Conservation (phyloP, 176 grass and related monocot genomes). For the Carex littledalei region DNA sequence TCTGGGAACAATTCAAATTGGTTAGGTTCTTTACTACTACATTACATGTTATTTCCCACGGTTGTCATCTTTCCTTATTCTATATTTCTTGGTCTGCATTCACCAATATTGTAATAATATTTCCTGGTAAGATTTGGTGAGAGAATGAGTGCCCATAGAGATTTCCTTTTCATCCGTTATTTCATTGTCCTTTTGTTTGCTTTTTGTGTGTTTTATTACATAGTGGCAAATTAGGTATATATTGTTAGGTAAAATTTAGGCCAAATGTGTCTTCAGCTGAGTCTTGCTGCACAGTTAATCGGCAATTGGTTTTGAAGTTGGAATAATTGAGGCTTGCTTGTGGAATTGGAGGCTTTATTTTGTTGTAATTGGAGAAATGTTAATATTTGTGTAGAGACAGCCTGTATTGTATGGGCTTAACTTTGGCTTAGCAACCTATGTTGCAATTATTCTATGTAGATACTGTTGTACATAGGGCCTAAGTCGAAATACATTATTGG, state of each 20-base stretch:
- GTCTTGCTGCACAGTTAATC: background rate
- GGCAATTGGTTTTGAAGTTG: background rate
- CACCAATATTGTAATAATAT: background rate
- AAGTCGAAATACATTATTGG: background rate
- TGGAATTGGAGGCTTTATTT: background rate
- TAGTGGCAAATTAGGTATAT: background rate
- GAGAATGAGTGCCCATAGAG: background rate
- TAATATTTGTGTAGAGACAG: background rate
- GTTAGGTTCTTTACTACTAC: background rate
- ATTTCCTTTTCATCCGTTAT: background rate
- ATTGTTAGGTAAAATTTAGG: background rate
- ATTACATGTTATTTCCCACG: background rate
- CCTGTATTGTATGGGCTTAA: background rate
- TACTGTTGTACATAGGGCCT: background rate
- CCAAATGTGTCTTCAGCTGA: background rate
- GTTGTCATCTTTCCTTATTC: background rate
- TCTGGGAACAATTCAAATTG: background rate
- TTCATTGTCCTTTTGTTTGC: background rate
- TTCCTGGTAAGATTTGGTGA: background rate
- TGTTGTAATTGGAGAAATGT: background rate
- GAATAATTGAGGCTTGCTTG: background rate
- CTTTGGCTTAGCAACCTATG: background rate
- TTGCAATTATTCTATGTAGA: background rate
- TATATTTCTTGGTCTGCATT: conserved; percentile 4
- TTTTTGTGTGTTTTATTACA: background rate